Base-by-base conservation (phyloP, 169 alveolate genomes). In the Cytauxzoon felis region DNA sequence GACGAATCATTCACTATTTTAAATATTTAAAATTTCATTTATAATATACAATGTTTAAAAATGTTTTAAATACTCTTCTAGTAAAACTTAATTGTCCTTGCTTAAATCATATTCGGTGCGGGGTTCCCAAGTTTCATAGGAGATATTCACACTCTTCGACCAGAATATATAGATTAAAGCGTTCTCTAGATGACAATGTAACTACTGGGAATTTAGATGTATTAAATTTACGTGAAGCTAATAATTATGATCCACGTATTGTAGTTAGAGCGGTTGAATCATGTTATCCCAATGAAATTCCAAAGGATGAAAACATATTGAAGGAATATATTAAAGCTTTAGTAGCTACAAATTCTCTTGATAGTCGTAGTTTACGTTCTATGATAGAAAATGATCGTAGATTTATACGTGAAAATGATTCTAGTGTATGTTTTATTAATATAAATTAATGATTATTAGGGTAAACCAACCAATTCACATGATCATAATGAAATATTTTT, bases 251-350 rank as follows among this genome's bases (percentile, higher is more conserved):
- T 29, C 84, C 84, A 30, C 30, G 71, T n/a, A 33, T 73, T 16
- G 65, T 64, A 1, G 56, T 73, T 5, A 40, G 54, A 30, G 84
- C 84, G 26, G 84, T 73, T 3, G 84, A 73, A 42, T 23, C 84
- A 21, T 26, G 51, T 13, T 23, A 64, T 26, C 8, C 62, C 27
- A 38, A 42, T 23, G 34, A 32, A 24, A 49, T 58, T 45, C 62
- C 81, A 4, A 65, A 63, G 29, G 82, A 80, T 53, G 91, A 85
- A 60, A 81, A 85, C 21, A 68, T 69, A 16, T 56, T 79, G 38
- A 66, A 62, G 57, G 91, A 85, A 48, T 85, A 85, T 43, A 54
- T 85, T 33, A 80, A 75, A 73, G 91, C 91, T n/a, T 67, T 85
- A 60, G 85, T 80, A 45, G 49, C 71, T 50, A 80, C 91, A 6